Evolutionary conservation across 1,284 basidiomycete species (phyloP).

Genomic region (Caloboletus inedulis): DNA sequence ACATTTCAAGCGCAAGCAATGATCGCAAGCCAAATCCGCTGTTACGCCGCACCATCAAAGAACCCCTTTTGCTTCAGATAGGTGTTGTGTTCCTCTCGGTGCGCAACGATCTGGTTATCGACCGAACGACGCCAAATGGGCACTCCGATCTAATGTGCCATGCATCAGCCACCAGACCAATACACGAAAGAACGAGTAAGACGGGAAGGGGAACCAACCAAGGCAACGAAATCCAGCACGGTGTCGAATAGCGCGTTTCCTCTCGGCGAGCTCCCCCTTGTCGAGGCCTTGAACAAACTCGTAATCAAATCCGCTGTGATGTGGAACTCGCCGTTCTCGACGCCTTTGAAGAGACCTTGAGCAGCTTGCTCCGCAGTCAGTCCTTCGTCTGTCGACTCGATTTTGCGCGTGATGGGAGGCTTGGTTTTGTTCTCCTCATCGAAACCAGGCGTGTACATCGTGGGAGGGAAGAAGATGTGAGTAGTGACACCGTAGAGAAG

Average conservation of each 20-base stretch:
- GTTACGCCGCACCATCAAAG: constrained; percentile 18
- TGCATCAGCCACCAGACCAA: background rate
- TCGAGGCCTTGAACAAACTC: constrained; percentile 65
- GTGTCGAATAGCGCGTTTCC: constrained; percentile 22
- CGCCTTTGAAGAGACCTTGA: constrained; percentile 61
- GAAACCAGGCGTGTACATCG: constrained; percentile 81
- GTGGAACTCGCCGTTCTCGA: constrained; percentile 71
- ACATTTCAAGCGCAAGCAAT: background rate
- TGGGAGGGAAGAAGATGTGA: constrained; percentile 86
- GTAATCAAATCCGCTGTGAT: constrained; percentile 74
- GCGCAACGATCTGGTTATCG: constrained; percentile 26
- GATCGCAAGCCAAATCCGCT: background rate
- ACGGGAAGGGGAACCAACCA: constrained; percentile 14
- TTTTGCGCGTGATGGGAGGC: constrained; percentile 73
- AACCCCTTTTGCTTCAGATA: constrained; percentile 30
- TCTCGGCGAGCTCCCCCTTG: constrained; percentile 64
- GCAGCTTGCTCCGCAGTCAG: constrained; percentile 70
- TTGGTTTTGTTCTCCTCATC: constrained; percentile 82
- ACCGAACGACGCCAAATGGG: constrained; percentile 34
- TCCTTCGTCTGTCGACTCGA: constrained; percentile 78
- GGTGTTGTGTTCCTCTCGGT: constrained; percentile 27
- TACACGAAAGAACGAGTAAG: background rate
- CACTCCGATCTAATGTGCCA: constrained; percentile 23
- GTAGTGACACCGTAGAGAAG: constrained; percentile 76
- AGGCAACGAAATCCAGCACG: constrained; percentile 24